Percentiles rank a stretch among this genome's conserved stretches.
These are phyloP conservation scores for Monosporascus sp. DNA, from an alignment of 2,329 filamentous ascomycete genomes.

Conservation along the genomic window DNA sequence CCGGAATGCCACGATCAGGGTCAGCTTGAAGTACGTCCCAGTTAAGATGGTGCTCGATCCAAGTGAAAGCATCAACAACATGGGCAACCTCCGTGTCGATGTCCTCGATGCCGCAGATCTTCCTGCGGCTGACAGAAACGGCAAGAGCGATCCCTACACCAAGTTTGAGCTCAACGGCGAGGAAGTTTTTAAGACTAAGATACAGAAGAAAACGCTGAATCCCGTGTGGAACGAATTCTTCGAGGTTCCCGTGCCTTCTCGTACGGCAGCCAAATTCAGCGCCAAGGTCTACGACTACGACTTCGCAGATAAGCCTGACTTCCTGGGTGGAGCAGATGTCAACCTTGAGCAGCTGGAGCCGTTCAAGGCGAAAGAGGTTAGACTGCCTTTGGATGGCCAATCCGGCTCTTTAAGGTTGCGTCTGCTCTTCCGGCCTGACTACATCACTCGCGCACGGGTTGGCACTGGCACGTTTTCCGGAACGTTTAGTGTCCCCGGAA, in stretches of 20 bases:
- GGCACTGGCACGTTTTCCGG: slow-evolving; percentile 91
- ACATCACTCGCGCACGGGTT: slow-evolving; percentile 79
- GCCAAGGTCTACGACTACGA: slow-evolving; percentile 93
- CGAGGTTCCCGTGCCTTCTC: slow-evolving; percentile 73
- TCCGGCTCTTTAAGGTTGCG: slow-evolving; percentile 78
- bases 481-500: slow-evolving; percentile 79
- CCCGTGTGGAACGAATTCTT: slow-evolving; percentile 97
- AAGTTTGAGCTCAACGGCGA: slow-evolving; percentile 88
- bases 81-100: slow-evolving; percentile 91
- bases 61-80: slow-evolving; percentile 97
- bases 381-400: slow-evolving; percentile 76
- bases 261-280: slow-evolving; percentile 77
- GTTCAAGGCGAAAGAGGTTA: slow-evolving; percentile 73
- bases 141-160: slow-evolving; percentile 95
- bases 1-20: slow-evolving; percentile 70
- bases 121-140: slow-evolving; percentile 92
- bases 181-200: slow-evolving; percentile 91
- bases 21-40: slow-evolving; percentile 92
- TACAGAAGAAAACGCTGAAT: slow-evolving; percentile 92
- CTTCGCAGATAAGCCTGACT: slow-evolving; percentile 91
- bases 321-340: slow-evolving; percentile 72
- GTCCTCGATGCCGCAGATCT: slow-evolving; percentile 80
- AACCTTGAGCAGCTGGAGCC: slow-evolving; percentile 77
- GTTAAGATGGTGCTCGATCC: slow-evolving; percentile 92
- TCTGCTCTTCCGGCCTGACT: slow-evolving; percentile 88